Conservation (phyloP, 225 moss, liverwort and hornwort species). For the Anthoceros angustus region DNA sequence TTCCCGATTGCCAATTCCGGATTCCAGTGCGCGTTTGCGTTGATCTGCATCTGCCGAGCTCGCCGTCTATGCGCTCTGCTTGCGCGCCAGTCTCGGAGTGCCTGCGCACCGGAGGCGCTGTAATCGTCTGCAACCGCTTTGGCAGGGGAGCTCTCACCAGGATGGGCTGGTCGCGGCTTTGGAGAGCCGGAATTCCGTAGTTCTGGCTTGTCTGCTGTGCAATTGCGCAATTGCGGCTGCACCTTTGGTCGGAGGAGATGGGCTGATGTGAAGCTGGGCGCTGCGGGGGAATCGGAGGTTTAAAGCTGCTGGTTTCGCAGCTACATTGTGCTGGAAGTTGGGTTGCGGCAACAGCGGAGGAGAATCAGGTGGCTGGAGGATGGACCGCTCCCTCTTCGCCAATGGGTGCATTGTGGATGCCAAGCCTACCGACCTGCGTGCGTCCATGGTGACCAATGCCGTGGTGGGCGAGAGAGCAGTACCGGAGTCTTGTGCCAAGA, state of each 20-base stretch:
- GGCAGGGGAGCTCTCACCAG: background rate
- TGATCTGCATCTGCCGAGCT: background rate
- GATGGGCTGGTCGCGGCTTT: background rate
- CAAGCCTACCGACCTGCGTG: slow-evolving; percentile 16
- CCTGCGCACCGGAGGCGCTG: background rate
- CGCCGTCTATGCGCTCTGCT: background rate
- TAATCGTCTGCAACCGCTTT: background rate
- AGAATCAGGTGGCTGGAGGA: background rate
- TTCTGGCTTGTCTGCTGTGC: background rate
- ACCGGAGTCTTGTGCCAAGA: slow-evolving; percentile 15
- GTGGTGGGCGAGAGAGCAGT: slow-evolving; percentile 16
- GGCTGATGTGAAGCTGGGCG: no score
- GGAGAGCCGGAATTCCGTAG: background rate
- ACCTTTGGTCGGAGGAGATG: no score
- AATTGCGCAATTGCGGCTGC: no score
- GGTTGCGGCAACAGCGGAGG: background rate
- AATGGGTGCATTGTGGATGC: slow-evolving; percentile 4
- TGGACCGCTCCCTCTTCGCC: background rate
- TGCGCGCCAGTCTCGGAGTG: background rate
- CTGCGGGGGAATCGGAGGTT: background rate
- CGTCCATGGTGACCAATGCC: slow-evolving; percentile 28
- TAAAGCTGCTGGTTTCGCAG: background rate
- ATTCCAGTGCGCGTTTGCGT: no score
- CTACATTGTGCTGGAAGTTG: background rate
- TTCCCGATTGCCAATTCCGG: no score